Conservation (phyloP, 192 early-diverging fungal genomes). For the Entrophospora sp. region DNA sequence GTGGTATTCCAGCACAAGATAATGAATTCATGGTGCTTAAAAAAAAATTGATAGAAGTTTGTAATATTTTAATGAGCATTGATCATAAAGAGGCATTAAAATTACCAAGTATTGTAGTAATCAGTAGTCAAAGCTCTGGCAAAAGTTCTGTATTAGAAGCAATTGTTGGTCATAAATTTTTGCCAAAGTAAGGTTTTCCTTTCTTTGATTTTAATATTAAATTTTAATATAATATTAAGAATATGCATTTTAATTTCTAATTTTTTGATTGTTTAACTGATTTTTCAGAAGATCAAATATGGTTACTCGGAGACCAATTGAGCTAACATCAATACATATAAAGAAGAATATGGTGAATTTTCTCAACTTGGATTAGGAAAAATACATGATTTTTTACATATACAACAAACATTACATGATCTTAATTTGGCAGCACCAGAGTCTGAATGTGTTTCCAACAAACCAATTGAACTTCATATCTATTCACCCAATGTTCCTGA, state of each 20-base stretch:
- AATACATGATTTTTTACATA: slow-evolving; percentile 77
- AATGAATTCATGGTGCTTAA: slow-evolving; percentile 81
- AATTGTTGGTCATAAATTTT: slow-evolving; percentile 77
- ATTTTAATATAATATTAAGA: slow-evolving; percentile 19
- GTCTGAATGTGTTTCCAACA: slow-evolving; percentile 78
- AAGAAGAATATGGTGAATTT: slow-evolving; percentile 79
- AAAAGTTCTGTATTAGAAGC: slow-evolving; percentile 83
- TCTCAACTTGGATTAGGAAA: slow-evolving; percentile 79
- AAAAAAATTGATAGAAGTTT: slow-evolving; percentile 89
- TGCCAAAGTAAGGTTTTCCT: slow-evolving; percentile 61
- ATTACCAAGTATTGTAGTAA: slow-evolving; percentile 83
- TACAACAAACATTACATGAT: slow-evolving; percentile 90
- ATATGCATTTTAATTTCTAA: not conserved
- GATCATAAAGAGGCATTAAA: slow-evolving; percentile 66
- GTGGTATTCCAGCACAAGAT: slow-evolving; percentile 49
- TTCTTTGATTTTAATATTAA: not conserved
- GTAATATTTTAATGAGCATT: slow-evolving; percentile 86
- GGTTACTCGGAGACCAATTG: slow-evolving; percentile 78
- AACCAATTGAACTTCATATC: slow-evolving; percentile 75
- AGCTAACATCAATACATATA: slow-evolving; percentile 73
- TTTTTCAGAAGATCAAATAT: slow-evolving; percentile 61
- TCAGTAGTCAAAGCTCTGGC: slow-evolving; percentile 79
- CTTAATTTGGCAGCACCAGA: slow-evolving; percentile 94
- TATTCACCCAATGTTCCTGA: slow-evolving; percentile 81
- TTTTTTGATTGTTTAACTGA: not conserved